Conservation (phyloP, 768 basidiomycete species). For the Pleurotus citrinopileatus region DNA sequence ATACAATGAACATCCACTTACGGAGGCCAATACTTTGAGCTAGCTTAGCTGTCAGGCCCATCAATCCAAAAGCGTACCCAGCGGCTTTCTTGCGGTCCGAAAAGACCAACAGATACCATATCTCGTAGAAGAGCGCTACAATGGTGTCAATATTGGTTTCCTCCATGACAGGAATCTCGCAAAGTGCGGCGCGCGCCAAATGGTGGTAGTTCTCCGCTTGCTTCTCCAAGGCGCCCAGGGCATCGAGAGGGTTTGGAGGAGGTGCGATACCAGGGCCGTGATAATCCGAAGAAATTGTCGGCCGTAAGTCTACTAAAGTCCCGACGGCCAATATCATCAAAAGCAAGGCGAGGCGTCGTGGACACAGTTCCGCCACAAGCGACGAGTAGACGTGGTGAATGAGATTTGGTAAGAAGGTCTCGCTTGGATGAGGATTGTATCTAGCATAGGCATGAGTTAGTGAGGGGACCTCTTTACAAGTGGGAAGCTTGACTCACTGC, state of each 20-base stretch:
- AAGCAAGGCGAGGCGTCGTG: slow-evolving; percentile 61
- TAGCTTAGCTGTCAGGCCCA: slow-evolving; percentile 57
- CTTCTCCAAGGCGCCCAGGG: not conserved
- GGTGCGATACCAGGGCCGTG: slow-evolving; percentile 25
- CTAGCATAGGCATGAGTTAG: slow-evolving; percentile 22
- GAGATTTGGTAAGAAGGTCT: slow-evolving; percentile 63
- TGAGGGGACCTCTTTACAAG: no score
- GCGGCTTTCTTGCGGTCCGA: slow-evolving; percentile 68
- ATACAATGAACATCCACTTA: slow-evolving; percentile 26
- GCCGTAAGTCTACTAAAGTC: slow-evolving; percentile 57
- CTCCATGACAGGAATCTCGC: slow-evolving; percentile 64
- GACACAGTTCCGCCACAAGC: slow-evolving; percentile 48
- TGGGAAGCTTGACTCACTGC: no score
- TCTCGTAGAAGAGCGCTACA: slow-evolving; percentile 47
- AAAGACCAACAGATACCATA: slow-evolving; percentile 68
- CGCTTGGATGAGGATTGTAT: slow-evolving; percentile 64
- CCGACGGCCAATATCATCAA: slow-evolving; percentile 73
- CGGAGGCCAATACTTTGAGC: slow-evolving; percentile 66
- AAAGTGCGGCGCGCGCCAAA: slow-evolving; percentile 54
- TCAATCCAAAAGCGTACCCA: slow-evolving; percentile 53
- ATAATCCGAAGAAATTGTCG: slow-evolving; percentile 18
- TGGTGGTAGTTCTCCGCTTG: slow-evolving; percentile 57
- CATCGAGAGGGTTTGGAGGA: slow-evolving; percentile 36
- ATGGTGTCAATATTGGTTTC: slow-evolving; percentile 67
- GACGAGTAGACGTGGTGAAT: slow-evolving; percentile 62